Percentiles rank a stretch among this genome's conserved stretches.
Evolutionary conservation across 2,329 filamentous ascomycete species (phyloP).

Genomic region (Thelonectria blattea): DNA sequence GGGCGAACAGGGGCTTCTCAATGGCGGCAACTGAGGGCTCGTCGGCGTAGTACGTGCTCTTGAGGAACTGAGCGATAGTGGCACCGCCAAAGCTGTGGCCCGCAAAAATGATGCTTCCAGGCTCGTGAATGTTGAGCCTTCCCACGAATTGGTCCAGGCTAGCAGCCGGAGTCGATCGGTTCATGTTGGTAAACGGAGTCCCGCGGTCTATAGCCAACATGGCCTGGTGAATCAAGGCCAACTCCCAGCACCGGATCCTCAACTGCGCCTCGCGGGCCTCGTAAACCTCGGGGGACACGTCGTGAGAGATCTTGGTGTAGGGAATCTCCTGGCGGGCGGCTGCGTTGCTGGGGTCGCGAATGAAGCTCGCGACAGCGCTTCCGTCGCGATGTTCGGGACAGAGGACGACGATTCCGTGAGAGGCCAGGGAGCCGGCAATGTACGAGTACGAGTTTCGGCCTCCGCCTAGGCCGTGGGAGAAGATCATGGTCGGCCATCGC

Average conservation of each 20-base stretch:
- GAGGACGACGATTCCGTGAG: constrained; percentile 80
- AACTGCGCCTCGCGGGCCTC: constrained; percentile 73
- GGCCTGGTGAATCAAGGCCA: constrained; percentile 73
- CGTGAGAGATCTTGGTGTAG: constrained; percentile 65
- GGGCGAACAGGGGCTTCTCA: constrained; percentile 66
- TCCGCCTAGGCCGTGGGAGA: constrained; percentile 85
- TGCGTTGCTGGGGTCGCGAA: constrained; percentile 65
- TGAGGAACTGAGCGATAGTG: constrained; percentile 77
- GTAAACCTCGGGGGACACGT: constrained; percentile 69
- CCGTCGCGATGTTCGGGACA: constrained; percentile 86
- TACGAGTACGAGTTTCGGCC: constrained; percentile 87
- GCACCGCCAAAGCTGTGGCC: constrained; percentile 85
- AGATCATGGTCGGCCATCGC: constrained; percentile 82
- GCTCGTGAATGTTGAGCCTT: constrained; percentile 70
- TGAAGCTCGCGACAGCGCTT: constrained; percentile 74
- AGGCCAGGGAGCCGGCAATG: constrained; percentile 77
- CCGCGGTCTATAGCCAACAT: constrained; percentile 70
- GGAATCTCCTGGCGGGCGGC: constrained; percentile 47
- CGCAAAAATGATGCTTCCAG: constrained; percentile 75
- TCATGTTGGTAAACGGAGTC: constrained; percentile 56
- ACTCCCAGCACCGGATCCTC: constrained; percentile 78
- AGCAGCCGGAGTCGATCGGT: constrained; percentile 50
- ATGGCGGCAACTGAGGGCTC: constrained; percentile 53
- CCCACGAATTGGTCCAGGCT: constrained; percentile 64
- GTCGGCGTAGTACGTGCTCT: constrained; percentile 74